Percentiles rank a stretch among this genome's conserved stretches.
phyloP scores from a whole-genome alignment of 805 yeast species.

The Yarrowia sp. region DNA sequence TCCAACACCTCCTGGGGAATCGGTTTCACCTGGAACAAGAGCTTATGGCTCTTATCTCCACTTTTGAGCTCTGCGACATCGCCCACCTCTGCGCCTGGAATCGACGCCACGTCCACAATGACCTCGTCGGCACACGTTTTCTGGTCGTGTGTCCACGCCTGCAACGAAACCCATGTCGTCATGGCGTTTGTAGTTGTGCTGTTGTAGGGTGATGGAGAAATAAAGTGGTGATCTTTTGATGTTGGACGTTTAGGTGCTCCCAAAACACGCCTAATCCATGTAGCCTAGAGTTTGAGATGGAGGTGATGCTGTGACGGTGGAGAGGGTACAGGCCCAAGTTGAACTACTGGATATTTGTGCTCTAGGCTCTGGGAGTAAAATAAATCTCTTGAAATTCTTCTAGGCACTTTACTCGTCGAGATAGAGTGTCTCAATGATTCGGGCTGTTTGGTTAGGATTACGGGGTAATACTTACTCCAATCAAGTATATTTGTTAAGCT shows the following conservation, averaged over 20 bases:
- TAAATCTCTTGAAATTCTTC: too few species aligned
- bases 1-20: conserved; percentile 22
- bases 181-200: conserved; percentile 17
- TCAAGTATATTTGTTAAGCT: too few species aligned
- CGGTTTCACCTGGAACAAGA: conserved; percentile 44
- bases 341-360: too few species aligned
- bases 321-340: too few species aligned
- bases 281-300: conserved; percentile 2
- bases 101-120: conserved; percentile 61
- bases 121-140: conserved; percentile 65
- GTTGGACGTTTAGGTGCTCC: conserved; percentile 1
- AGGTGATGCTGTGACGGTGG: neutral
- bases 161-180: conserved; percentile 41
- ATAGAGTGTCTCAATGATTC: too few species aligned
- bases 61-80: conserved; percentile 67
- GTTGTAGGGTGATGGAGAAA: conserved; percentile 14
- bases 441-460: too few species aligned
- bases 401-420: too few species aligned
- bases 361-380: too few species aligned
- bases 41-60: conserved; percentile 47
- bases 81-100: conserved; percentile 69
- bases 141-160: conserved; percentile 67
- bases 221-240: neutral
- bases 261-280: conserved; percentile 33
- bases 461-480: too few species aligned